phyloP scores from a whole-genome alignment of 192 early-diverging fungal genomes.

The Podochytrium sp. region DNA sequence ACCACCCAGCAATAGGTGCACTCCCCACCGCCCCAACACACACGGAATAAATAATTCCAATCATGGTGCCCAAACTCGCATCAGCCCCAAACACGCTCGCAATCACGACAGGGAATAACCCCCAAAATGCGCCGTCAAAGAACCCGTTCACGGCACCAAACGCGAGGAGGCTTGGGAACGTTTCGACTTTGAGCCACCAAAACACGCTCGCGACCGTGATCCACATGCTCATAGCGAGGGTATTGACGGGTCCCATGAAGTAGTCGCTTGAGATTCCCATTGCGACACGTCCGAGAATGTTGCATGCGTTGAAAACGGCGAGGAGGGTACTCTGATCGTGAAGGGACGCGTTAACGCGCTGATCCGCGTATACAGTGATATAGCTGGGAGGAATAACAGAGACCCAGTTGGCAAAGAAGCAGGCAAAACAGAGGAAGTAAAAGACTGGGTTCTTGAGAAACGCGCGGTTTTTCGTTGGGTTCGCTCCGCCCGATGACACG shows the following conservation, averaged over 20 bases:
- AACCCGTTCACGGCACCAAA: slow-evolving; percentile 10
- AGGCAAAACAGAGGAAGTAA: slow-evolving; percentile 11
- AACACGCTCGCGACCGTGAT: slow-evolving; percentile 29
- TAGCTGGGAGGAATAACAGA: slow-evolving; percentile 1
- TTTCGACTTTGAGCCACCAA: not conserved
- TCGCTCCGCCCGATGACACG: no score
- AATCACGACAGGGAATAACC: slow-evolving; percentile 38
- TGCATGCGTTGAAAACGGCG: slow-evolving; percentile 71
- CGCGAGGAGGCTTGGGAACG: not conserved
- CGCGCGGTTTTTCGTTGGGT: slow-evolving; percentile 14
- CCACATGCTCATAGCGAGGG: slow-evolving; percentile 52
- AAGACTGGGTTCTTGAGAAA: slow-evolving; percentile 8
- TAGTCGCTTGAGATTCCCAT: slow-evolving; percentile 67
- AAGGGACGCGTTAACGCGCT: not conserved
- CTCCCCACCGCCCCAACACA: slow-evolving; percentile 27
- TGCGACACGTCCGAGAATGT: slow-evolving; percentile 65
- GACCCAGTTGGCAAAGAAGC: slow-evolving; percentile 43
- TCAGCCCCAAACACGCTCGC: slow-evolving; percentile 19
- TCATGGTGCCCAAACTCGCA: slow-evolving; percentile 6
- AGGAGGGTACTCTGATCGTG: not conserved
- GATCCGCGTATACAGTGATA: slow-evolving; percentile 6
- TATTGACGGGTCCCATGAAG: slow-evolving; percentile 65
- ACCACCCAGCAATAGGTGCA: slow-evolving; percentile 20
- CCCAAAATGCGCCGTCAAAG: slow-evolving; percentile 25
- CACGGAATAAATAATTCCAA: slow-evolving; percentile 25